Conservation (phyloP, 805 yeast genomes). For the Cyberlindnera nakhonratchasimensis region DNA sequence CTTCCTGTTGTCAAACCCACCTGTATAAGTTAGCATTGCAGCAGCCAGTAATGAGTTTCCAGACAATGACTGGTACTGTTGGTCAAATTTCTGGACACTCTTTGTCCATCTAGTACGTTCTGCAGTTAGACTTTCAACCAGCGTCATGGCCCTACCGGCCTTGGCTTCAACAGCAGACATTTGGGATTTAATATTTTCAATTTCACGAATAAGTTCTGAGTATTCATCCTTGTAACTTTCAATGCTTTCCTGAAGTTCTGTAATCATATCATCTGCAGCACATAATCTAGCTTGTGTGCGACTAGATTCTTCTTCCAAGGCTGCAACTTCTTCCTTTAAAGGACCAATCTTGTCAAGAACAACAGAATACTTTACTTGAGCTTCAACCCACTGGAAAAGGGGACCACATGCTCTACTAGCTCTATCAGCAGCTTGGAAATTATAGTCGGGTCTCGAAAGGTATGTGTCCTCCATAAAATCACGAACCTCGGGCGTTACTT, state of each 20-base stretch:
- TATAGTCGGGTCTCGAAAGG: slow-evolving; percentile 60
- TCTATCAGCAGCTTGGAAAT: slow-evolving; percentile 69
- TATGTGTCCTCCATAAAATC: slow-evolving; percentile 55
- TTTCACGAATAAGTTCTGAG: slow-evolving; percentile 70
- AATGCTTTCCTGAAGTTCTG: slow-evolving; percentile 67
- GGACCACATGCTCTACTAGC: slow-evolving; percentile 98
- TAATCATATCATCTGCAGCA: slow-evolving; percentile 80
- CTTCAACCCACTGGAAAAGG: slow-evolving; percentile 79
- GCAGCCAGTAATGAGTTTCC: slow-evolving; percentile 70
- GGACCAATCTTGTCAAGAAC: slow-evolving; percentile 76
- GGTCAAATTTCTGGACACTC: slow-evolving; percentile 49
- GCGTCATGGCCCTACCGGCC: slow-evolving; percentile 55
- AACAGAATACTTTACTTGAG: slow-evolving; percentile 75
- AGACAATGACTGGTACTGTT: slow-evolving; percentile 42
- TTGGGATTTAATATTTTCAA: slow-evolving; percentile 70
- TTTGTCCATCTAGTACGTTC: slow-evolving; percentile 77
- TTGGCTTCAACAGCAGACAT: slow-evolving; percentile 59
- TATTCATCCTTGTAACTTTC: slow-evolving; percentile 64
- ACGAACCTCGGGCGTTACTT: slow-evolving; percentile 52
- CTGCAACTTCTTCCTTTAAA: slow-evolving; percentile 57
- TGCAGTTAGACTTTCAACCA: slow-evolving; percentile 58
- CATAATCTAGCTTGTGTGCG: slow-evolving; percentile 64
- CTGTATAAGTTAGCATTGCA: slow-evolving; percentile 58
- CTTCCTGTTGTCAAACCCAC: slow-evolving; percentile 48
- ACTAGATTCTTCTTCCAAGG: slow-evolving; percentile 55